Conservation (phyloP, 768 basidiomycete species). For the Cystobasidium ongulense region DNA sequence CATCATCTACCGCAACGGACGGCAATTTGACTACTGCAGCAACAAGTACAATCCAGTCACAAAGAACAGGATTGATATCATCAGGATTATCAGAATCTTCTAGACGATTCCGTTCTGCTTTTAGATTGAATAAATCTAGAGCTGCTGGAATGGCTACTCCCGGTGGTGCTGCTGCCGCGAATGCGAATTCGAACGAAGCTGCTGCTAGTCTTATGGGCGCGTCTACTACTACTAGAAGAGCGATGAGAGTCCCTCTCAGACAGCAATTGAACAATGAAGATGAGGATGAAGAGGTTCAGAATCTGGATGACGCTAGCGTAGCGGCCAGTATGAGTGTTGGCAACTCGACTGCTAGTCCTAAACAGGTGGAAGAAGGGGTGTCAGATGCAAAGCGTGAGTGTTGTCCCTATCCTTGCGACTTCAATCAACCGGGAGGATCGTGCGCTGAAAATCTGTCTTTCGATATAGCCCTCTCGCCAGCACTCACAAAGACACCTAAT, state of each 20-base stretch:
- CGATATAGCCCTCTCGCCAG: background rate
- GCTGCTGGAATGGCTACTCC: background rate
- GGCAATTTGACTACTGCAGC: background rate
- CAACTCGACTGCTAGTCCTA: background rate
- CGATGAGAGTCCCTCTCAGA: constrained; percentile 19
- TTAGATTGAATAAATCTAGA: constrained; percentile 30
- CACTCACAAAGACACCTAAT: background rate
- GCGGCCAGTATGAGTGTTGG: background rate
- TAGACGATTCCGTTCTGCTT: constrained; percentile 31
- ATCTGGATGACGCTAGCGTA: background rate
- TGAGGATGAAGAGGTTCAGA: background rate
- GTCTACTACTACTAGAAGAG: constrained; percentile 5
- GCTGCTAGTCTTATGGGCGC: constrained; percentile 1
- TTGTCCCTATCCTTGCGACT: background rate
- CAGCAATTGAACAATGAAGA: constrained; percentile 9
- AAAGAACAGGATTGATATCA: constrained; percentile 6
- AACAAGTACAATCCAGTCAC: background rate
- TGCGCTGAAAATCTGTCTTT: background rate
- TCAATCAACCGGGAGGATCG: no score
- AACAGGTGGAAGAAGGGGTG: background rate
- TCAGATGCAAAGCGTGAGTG: background rate
- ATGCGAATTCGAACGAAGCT: background rate
- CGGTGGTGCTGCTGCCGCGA: background rate
- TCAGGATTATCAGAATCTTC: constrained; percentile 26
- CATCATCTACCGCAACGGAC: background rate